These are phyloP conservation scores for Boletus pseudopeckii DNA, from an alignment of 768 basidiomycete genomes.

Conservation along the genomic window DNA sequence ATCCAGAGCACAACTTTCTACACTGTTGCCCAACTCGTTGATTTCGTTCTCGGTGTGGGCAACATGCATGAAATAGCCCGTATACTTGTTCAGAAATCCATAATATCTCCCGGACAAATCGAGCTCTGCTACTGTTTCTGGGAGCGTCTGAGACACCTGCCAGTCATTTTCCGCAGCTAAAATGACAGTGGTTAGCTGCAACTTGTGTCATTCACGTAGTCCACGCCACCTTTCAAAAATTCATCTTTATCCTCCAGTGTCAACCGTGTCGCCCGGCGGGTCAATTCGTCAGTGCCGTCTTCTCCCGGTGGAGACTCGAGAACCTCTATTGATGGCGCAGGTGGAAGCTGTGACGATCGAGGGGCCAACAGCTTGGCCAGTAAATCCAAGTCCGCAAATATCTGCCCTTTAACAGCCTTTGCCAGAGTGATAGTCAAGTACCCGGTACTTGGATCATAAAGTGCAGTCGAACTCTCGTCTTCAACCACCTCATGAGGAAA, in stretches of 20 bases:
- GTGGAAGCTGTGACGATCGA: slow-evolving; percentile 37
- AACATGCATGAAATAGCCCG: slow-evolving; percentile 72
- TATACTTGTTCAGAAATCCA: slow-evolving; percentile 73
- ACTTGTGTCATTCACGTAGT: not conserved
- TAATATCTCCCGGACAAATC: slow-evolving; percentile 50
- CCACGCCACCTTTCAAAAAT: slow-evolving; percentile 50
- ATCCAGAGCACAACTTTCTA: slow-evolving; percentile 48
- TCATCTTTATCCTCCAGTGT: slow-evolving; percentile 52
- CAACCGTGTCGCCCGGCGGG: slow-evolving; percentile 41
- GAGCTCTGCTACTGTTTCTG: slow-evolving; percentile 38
- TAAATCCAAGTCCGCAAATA: slow-evolving; percentile 76
- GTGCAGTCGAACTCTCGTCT: slow-evolving; percentile 62
- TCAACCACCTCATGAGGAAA: slow-evolving; percentile 65
- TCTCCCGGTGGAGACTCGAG: slow-evolving; percentile 31
- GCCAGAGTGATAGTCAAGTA: slow-evolving; percentile 69
- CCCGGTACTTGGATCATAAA: slow-evolving; percentile 78
- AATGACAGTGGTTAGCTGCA: slow-evolving; percentile 2
- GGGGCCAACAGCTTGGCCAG: slow-evolving; percentile 76
- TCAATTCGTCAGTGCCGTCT: slow-evolving; percentile 39
- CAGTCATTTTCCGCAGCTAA: slow-evolving; percentile 77
- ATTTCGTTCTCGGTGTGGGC: slow-evolving; percentile 77
- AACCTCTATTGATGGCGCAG: slow-evolving; percentile 56
- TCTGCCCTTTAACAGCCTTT: slow-evolving; percentile 62
- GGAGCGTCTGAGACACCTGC: slow-evolving; percentile 65
- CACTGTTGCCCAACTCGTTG: slow-evolving; percentile 70